These are phyloP conservation scores for Suillus americanus DNA, from an alignment of 768 basidiomycete genomes.

Conservation along the genomic window DNA sequence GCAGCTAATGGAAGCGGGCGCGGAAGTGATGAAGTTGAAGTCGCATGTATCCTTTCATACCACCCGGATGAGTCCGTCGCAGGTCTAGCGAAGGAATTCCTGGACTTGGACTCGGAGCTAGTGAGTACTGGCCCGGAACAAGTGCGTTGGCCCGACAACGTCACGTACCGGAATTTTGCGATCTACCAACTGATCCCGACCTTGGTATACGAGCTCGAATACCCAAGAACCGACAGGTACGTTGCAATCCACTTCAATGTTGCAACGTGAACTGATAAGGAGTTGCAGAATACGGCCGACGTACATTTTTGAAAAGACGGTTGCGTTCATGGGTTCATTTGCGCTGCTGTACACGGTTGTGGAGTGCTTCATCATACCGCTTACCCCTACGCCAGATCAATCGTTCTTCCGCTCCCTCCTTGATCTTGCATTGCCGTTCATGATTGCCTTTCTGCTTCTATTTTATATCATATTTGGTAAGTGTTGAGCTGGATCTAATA, in stretches of 20 bases:
- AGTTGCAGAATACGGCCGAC: constrained; percentile 41
- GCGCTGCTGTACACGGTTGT: constrained; percentile 90
- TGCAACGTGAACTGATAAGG: constrained; percentile 8
- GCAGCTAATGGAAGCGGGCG: constrained; percentile 6
- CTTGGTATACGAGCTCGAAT: constrained; percentile 95
- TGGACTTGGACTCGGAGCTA: constrained; percentile 76
- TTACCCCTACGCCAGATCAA: constrained; percentile 64
- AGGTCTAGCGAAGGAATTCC: constrained; percentile 69
- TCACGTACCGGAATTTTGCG: constrained; percentile 78
- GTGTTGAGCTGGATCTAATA: constrained; percentile 4
- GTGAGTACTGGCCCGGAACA: constrained; percentile 64
- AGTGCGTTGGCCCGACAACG: constrained; percentile 82
- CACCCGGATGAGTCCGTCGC: constrained; percentile 70
- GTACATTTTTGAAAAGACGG: constrained; percentile 55
- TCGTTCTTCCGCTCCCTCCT: constrained; percentile 76
- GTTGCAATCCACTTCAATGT: constrained; percentile 18
- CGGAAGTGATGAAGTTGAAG: neutral
- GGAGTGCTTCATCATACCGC: constrained; percentile 91
- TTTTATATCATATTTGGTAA: constrained; percentile 86
- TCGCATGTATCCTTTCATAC: constrained; percentile 49
- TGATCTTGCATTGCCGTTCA: constrained; percentile 89
- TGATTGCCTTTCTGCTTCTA: constrained; percentile 85
- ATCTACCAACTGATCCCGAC: constrained; percentile 89
- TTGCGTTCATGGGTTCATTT: constrained; percentile 96
- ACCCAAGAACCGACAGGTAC: constrained; percentile 84